phyloP scores from a whole-genome alignment of 306 rosid species.

The Nissolia schottii region DNA sequence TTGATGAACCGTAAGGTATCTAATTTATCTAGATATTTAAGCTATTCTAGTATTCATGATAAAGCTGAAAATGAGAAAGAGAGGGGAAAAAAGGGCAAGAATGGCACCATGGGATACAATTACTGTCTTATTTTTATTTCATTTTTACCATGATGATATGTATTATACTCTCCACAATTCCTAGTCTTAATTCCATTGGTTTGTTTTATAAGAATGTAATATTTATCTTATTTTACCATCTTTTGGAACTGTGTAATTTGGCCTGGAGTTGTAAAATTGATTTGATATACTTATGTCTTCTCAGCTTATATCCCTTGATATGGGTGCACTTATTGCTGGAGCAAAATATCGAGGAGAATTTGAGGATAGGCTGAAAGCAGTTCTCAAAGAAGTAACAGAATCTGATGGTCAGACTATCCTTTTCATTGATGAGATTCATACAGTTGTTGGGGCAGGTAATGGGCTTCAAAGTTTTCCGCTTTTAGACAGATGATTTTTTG shows the following conservation, averaged over 20 bases:
- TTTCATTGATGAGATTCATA: conserved; percentile 96
- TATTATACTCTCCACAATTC: neutral
- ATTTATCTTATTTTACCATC: neutral
- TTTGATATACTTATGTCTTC: conserved; percentile 9
- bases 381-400: conserved; percentile 95
- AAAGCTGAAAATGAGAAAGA: neutral
- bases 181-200: neutral
- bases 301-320: conserved; percentile 97
- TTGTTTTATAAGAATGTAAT: neutral
- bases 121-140: conserved; percentile 3
- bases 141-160: neutral
- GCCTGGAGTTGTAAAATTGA: conserved; percentile 20
- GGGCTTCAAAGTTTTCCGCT: conserved; percentile 9
- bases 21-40: conserved; percentile 20
- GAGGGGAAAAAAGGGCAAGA: conserved; percentile 10
- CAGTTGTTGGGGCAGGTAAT: conserved; percentile 98
- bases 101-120: neutral
- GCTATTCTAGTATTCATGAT: neutral
- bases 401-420: conserved; percentile 93
- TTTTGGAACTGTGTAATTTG: neutral
- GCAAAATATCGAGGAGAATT: conserved; percentile 99
- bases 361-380: conserved; percentile 99
- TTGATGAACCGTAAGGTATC: conserved; percentile 91
- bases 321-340: conserved; percentile 98
- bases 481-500: neutral